Conservation (phyloP, 177 flowering plant genomes). For the Tripterygium wilfordii region DNA sequence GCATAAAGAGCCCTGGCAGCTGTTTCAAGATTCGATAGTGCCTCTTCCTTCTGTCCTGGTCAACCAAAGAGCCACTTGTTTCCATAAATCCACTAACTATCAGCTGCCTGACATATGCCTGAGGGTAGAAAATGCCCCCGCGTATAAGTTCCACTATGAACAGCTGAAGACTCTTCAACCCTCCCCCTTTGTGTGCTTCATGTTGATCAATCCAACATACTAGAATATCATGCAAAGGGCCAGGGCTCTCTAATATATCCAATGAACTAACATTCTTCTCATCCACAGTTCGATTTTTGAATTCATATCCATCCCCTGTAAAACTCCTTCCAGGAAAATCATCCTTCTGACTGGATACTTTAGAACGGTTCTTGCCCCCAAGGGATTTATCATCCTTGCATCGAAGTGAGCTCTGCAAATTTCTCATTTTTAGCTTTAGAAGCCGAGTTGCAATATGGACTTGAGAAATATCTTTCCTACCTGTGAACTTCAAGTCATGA, state of each 20-base stretch:
- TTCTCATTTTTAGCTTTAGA: constrained; percentile 56
- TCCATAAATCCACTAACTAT: constrained; percentile 89
- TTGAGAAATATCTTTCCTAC: constrained; percentile 72
- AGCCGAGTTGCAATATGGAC: constrained; percentile 66
- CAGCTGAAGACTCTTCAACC: constrained; percentile 63
- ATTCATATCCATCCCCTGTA: constrained; percentile 20
- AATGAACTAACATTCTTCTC: constrained; percentile 15
- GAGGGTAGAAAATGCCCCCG: constrained; percentile 82
- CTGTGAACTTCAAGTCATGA: constrained; percentile 56
- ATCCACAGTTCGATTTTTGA: constrained; percentile 17
- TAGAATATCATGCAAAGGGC: constrained; percentile 83
- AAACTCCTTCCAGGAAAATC: constrained; percentile 17
- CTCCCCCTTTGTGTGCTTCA: constrained; percentile 62
- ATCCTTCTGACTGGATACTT: constrained; percentile 19
- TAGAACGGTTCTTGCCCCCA: constrained; percentile 15
- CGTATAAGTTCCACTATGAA: constrained; percentile 71
- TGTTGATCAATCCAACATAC: constrained; percentile 99
- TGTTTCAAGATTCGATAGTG: constrained; percentile 77
- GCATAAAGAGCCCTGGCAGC: constrained; percentile 58
- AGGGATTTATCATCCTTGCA: constrained; percentile 16
- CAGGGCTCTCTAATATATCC: constrained; percentile 67
- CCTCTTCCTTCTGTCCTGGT: constrained; percentile 48
- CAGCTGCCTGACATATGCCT: constrained; percentile 86
- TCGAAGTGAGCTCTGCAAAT: constrained; percentile 21
- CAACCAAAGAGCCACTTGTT: constrained; percentile 30